Percentiles rank a stretch among this genome's conserved stretches.
Evolutionary conservation across 2,329 filamentous ascomycete species (phyloP).

Genomic region (Rugonectria rugulosa): DNA sequence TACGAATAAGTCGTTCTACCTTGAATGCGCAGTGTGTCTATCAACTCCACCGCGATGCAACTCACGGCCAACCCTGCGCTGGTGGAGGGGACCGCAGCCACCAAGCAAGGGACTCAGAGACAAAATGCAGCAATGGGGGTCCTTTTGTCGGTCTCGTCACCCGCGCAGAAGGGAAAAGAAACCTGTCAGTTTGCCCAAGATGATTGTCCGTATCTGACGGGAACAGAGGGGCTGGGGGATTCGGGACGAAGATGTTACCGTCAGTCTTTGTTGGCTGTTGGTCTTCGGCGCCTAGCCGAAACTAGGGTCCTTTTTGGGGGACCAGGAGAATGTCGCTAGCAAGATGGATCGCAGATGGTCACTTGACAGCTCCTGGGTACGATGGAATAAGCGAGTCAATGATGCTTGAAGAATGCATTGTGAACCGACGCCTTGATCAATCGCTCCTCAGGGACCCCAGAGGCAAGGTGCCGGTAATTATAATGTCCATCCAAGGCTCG

Average conservation of each 20-base stretch:
- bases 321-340: slow-evolving; percentile 35
- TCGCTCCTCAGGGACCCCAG: too few relatives aligned
- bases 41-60: slow-evolving; percentile 5
- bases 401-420: neutral
- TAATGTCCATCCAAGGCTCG: too few relatives aligned
- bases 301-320: slow-evolving; percentile 35
- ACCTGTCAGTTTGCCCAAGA: neutral
- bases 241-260: neutral
- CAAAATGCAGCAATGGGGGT: slow-evolving; percentile 3
- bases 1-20: too few relatives aligned
- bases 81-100: neutral
- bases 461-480: too few relatives aligned
- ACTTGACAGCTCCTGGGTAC: slow-evolving; percentile 12
- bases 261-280: slow-evolving; percentile 35
- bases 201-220: too few relatives aligned
- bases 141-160: slow-evolving; percentile 9
- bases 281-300: slow-evolving; percentile 36
- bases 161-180: neutral
- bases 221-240: slow-evolving; percentile 38
- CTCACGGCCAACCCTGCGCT: slow-evolving; percentile 8
- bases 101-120: neutral
- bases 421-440: neutral
- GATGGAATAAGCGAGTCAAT: neutral
- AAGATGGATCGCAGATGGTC: slow-evolving; percentile 36
- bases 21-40: slow-evolving; percentile 5